Evolutionary conservation across 768 basidiomycete species (phyloP).

Genomic region (Boletus pseudo-olivaceus): DNA sequence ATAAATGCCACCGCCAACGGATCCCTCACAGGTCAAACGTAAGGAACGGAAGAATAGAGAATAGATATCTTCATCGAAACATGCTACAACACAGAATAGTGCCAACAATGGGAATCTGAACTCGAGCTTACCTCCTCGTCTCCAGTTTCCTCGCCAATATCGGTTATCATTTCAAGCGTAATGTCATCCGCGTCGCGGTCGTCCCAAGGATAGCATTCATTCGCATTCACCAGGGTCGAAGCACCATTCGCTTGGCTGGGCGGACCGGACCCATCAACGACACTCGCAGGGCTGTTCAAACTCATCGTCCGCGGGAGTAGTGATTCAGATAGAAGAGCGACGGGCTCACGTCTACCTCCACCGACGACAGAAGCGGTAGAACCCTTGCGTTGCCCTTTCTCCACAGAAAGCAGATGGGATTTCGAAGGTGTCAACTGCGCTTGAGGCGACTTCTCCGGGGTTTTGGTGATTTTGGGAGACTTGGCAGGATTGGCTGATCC

Average conservation of each 20-base stretch:
- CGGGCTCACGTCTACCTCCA: constrained; percentile 15
- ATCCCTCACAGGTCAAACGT: not conserved
- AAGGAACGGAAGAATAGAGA: not conserved
- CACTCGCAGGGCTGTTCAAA: constrained; percentile 15
- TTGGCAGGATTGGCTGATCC: constrained; percentile 21
- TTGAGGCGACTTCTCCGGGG: constrained; percentile 20
- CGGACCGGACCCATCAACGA: constrained; percentile 18
- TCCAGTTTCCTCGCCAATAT: constrained; percentile 52
- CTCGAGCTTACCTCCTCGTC: constrained; percentile 61
- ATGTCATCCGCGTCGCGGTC: constrained; percentile 53
- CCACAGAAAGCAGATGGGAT: constrained; percentile 13
- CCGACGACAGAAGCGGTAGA: constrained; percentile 16
- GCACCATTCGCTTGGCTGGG: constrained; percentile 24
- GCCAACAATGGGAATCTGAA: not conserved
- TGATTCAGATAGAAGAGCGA: constrained; percentile 18
- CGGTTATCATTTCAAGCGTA: constrained; percentile 70
- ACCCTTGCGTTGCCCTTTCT: constrained; percentile 19
- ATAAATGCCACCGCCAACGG: not conserved
- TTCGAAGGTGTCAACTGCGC: constrained; percentile 21
- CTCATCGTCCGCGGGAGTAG: constrained; percentile 8
- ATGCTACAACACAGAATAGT: not conserved
- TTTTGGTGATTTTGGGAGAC: constrained; percentile 20
- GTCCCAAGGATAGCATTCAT: constrained; percentile 25
- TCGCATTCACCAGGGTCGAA: constrained; percentile 17
- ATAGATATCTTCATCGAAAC: not conserved